Evolutionary conservation across 2,329 filamentous ascomycete genomes (phyloP).

Genomic region (Fusarium anguioides): DNA sequence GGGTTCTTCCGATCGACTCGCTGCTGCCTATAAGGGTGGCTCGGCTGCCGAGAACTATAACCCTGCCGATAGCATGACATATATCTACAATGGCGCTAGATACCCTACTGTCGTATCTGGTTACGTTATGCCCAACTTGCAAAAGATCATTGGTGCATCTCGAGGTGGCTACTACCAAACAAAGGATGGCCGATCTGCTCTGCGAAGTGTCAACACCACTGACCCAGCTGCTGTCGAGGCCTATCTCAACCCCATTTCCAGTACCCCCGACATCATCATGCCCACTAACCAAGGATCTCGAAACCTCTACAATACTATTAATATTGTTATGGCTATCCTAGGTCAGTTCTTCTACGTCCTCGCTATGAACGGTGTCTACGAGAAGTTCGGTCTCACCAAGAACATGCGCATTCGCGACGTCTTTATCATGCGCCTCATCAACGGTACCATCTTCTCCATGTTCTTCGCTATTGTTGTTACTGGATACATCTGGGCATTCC

Average conservation of each 20-base stretch:
- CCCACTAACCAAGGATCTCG: constrained; percentile 51
- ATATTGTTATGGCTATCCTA: constrained; percentile 52
- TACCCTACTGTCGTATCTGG: constrained; percentile 49
- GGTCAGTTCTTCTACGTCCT: constrained; percentile 48
- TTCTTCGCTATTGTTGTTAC: constrained; percentile 53
- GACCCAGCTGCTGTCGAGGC: constrained; percentile 43
- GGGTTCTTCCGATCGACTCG: constrained; percentile 49
- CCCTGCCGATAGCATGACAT: constrained; percentile 47
- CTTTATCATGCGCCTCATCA: constrained; percentile 41
- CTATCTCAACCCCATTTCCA: constrained; percentile 51
- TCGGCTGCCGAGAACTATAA: constrained; percentile 46
- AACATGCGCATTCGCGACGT: constrained; percentile 41
- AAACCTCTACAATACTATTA: constrained; percentile 53
- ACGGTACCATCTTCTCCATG: constrained; percentile 49
- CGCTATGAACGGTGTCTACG: constrained; percentile 41
- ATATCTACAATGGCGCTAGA: constrained; percentile 52
- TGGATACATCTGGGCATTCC: constrained; percentile 59
- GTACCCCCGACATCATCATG: constrained; percentile 45
- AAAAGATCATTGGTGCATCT: constrained; percentile 42
- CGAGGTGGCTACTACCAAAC: constrained; percentile 44
- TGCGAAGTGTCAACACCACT: constrained; percentile 38
- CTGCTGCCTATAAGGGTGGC: constrained; percentile 43
- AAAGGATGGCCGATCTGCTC: constrained; percentile 32
- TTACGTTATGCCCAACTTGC: constrained; percentile 45
- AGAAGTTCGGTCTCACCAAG: constrained; percentile 33